Evolutionary conservation across 164 flowering plant genomes (phyloP), one percentile per base, ranked within the genome.

Genomic region (Warburgia ugandensis): DNA sequence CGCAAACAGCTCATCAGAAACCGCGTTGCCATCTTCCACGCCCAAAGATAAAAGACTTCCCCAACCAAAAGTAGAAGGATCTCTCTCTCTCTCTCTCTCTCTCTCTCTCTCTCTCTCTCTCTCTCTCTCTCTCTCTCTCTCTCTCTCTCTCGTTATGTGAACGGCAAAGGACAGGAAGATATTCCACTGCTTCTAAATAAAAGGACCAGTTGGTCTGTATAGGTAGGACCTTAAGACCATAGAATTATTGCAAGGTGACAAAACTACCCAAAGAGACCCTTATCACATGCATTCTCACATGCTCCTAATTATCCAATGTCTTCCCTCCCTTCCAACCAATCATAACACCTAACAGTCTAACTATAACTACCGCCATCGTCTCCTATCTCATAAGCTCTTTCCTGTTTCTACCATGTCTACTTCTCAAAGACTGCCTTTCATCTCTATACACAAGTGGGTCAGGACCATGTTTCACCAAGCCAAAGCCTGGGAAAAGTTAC

Each of bases 211-310:
- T 29, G 35, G 35, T n/a, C 41, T n/a, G 10, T 14, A 21, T n/a
- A n/a, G n/a, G 54, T 50, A 33, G 54, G 54, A 12, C 54, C 40
- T 35, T 19, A 13, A 13, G 14, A 40, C 31, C 31, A 20, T 39
- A 27, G 50, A 63, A 69, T 70, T 59, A 70, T 66, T 66, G 67
- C 59, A 40, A 59, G 53, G 39, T 55, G 67, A 65, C 68, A 65
- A 69, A 54, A 19, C 2, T 16, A 28, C 39, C 29, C 17, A 31
- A 45, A 40, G 51, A 49, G 37, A 48, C n/a, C 14, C 45, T 37
- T 12, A 23, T 44, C 67, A 58, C 66, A 61, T 60, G 66, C 50
- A 30, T 0, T 32, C 40, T 48, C 73, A 61, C 69, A 65, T 63
- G 64, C 13, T 19, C 36, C 56, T 37, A 38, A 62, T 27, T 63